phyloP scores from a whole-genome alignment of 441 rosid genomes.

The Manihot esculenta region DNA sequence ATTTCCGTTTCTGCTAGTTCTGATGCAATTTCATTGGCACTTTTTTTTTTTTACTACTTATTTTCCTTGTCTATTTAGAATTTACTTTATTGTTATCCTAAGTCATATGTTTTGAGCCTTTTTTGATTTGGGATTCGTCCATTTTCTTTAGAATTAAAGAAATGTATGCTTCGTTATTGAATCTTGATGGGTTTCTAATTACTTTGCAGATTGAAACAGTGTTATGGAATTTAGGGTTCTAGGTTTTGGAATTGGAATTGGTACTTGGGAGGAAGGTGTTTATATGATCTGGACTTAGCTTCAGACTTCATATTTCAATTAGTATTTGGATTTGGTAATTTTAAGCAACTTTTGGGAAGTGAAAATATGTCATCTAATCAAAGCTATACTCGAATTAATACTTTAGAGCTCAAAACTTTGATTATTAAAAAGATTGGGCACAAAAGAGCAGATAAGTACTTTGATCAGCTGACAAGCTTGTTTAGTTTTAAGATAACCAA shows the following conservation, averaged over 20 bases:
- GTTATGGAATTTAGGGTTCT: conserved; percentile 37
- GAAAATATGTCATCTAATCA: conserved; percentile 42
- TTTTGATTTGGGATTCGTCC: conserved; percentile 10
- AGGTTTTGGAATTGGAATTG: conserved; percentile 20
- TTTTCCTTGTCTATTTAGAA: neutral
- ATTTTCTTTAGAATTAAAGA: neutral
- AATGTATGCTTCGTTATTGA: conserved; percentile 1
- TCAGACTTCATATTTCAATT: conserved; percentile 24
- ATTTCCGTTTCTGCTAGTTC: conserved; percentile 14
- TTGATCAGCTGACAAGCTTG: conserved; percentile 61
- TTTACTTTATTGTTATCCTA: neutral
- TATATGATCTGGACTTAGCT: conserved; percentile 22
- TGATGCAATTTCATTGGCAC: neutral
- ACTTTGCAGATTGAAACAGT: conserved; percentile 31
- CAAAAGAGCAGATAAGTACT: conserved; percentile 65
- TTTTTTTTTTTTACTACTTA: neutral
- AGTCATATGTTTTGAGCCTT: conserved; percentile 20
- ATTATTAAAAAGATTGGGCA: conserved; percentile 62
- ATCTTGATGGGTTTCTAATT: conserved; percentile 26
- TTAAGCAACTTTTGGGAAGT: conserved; percentile 19
- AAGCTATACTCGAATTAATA: conserved; percentile 41
- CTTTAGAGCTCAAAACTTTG: conserved; percentile 52
- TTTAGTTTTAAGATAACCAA: conserved; percentile 59
- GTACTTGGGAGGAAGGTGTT: conserved; percentile 6
- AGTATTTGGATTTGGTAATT: conserved; percentile 16